Base-by-base conservation (phyloP, 2,329 filamentous ascomycete species). In the Chrysosporium keratinophilum region DNA sequence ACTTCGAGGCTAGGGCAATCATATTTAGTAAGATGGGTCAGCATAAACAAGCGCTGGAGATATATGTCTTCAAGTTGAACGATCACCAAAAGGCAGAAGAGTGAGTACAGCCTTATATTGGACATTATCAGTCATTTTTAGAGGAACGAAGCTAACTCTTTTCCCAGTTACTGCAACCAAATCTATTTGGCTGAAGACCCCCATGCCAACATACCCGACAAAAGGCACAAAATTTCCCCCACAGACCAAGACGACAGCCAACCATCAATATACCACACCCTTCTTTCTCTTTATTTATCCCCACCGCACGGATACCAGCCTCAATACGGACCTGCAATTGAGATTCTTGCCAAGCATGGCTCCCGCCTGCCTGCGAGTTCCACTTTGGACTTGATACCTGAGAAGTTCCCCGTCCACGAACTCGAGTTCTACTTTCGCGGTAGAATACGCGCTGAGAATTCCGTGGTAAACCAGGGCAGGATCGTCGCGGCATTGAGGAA, bases 1-100 rank as follows among this genome's bases (percentile, higher is more conserved):
- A 96, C 63, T 95, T 86, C 68, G 91, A 97, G 67, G 83, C 88
- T 1, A 83, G 91, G 57, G 93, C 93, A 5, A 84, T 97, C 43
- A 84, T 97, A 17, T 80, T 97, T 39, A 89, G 88, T 69, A 94
- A 93, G 62, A 95, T 97, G 87, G 88, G 88, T 5, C 85, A 91
- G 62, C 90, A 98, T 71, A 90, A 88, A 65, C 89, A 97, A 70
- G 93, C 93, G 0, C 74, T 98, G n/a, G 86, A 93, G 66, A 95
- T 98, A 50, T 98, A 95, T 67, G 91, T 97, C 28, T 98, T 96
- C 72, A 93, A 91, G 68, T 80, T 98, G 68, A 75, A 86, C 60
- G 85, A 95, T 67, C 91, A 87, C 58, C 75, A 74, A 11, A 97
- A 95, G 70, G 93, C 93, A 33, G 93, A 98, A 78, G 88, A 95